A percentile compares a stretch with the other conserved stretches of the same genome.
Conservation (phyloP, 192 early-diverging fungal genomes). For the Backusella tarrabulga region DNA sequence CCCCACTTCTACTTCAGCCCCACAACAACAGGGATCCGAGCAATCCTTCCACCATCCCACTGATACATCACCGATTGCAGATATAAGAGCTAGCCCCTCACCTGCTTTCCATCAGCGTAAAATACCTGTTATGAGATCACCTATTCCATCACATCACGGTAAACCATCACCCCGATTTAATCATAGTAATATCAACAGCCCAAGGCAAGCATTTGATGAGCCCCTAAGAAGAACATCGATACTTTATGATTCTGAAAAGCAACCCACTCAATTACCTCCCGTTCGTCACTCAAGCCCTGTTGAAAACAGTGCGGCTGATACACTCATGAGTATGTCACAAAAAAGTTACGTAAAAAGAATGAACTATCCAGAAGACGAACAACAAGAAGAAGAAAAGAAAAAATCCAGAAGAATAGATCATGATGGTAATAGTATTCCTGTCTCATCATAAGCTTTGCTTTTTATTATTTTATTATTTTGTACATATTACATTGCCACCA, state of each 20-base stretch:
- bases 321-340: conserved; percentile 11
- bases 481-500: conserved; percentile 18
- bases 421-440: conserved; percentile 10
- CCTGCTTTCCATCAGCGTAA: background rate
- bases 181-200: background rate
- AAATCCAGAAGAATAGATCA: background rate
- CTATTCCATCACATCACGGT: conserved; percentile 1
- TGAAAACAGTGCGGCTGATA: conserved; percentile 11
- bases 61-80: background rate
- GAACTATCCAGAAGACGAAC: background rate
- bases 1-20: background rate
- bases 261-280: background rate
- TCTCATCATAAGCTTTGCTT: background rate
- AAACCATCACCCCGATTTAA: background rate
- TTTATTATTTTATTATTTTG: background rate
- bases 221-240: conserved; percentile 18
- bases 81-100: background rate
- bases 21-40: background rate
- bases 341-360: conserved; percentile 8
- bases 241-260: conserved; percentile 11
- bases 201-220: background rate
- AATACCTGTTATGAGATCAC: conserved; percentile 11
- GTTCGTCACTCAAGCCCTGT: background rate
- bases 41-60: background rate
- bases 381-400: conserved; percentile 8